Conservation (phyloP, 2,329 filamentous ascomycete species). For the Parastagonospora nodorum region DNA sequence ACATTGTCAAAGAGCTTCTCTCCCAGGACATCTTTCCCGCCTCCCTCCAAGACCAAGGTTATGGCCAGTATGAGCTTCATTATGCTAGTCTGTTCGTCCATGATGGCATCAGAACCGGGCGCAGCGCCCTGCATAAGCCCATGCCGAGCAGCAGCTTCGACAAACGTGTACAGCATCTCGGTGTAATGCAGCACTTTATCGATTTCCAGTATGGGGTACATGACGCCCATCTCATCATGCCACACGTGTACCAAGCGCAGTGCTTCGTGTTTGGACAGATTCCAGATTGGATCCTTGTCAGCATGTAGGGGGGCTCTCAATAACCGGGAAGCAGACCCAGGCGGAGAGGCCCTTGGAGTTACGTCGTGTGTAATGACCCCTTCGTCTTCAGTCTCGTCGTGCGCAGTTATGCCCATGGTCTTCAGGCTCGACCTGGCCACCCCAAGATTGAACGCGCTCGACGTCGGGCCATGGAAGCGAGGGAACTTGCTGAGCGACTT, state of each 20-base stretch:
- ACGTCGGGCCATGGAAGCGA: slow-evolving; percentile 83
- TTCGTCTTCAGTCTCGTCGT: slow-evolving; percentile 67
- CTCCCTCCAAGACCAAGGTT: slow-evolving; percentile 76
- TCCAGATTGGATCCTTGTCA: slow-evolving; percentile 78
- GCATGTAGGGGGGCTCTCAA: slow-evolving; percentile 44
- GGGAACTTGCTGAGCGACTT: slow-evolving; percentile 56
- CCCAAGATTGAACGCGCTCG: slow-evolving; percentile 81
- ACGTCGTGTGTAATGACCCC: slow-evolving; percentile 57
- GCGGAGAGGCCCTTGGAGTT: slow-evolving; percentile 56
- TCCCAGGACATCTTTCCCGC: slow-evolving; percentile 77
- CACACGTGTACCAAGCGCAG: slow-evolving; percentile 77
- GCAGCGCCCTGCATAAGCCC: slow-evolving; percentile 61
- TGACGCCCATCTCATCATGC: slow-evolving; percentile 87
- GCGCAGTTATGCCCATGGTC: slow-evolving; percentile 81
- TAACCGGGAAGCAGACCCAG: slow-evolving; percentile 22
- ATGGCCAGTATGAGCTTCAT: slow-evolving; percentile 85
- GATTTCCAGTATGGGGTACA: slow-evolving; percentile 87
- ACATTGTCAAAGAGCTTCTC: slow-evolving; percentile 76
- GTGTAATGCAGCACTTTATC: slow-evolving; percentile 72
- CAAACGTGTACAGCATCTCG: slow-evolving; percentile 71
- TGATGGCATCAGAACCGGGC: slow-evolving; percentile 63
- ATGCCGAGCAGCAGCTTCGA: slow-evolving; percentile 67
- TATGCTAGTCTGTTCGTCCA: slow-evolving; percentile 69
- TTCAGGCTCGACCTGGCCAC: slow-evolving; percentile 85
- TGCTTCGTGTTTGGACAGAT: slow-evolving; percentile 78